A percentile compares a stretch with the other conserved stretches of the same genome.
Evolutionary conservation across 345 rosid genomes (phyloP).

Genomic region (Aquilaria malaccensis): DNA sequence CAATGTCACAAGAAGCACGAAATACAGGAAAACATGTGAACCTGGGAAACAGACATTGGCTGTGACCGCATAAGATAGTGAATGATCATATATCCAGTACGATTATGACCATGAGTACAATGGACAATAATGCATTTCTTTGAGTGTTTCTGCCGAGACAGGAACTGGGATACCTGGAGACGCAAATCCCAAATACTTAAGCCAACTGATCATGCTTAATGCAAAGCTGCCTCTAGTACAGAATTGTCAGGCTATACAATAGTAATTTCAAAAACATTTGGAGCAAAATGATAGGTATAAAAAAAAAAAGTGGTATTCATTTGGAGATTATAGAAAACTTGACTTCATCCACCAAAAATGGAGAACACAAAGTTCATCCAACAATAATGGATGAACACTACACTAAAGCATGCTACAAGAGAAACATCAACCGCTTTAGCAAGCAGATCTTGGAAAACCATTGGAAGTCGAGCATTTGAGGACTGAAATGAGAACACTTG

Average conservation of each 20-base stretch:
- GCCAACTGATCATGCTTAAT: background rate
- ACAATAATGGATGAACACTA: too few relatives aligned
- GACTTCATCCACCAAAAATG: too few relatives aligned
- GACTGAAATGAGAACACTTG: too few relatives aligned
- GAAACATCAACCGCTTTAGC: too few relatives aligned
- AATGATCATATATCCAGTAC: slow-evolving; percentile 94
- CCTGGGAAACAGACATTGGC: slow-evolving; percentile 81
- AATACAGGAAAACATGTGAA: slow-evolving; percentile 10
- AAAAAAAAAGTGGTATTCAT: too few relatives aligned
- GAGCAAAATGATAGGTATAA: too few relatives aligned
- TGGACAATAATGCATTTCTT: slow-evolving; percentile 89
- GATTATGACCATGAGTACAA: slow-evolving; percentile 98
- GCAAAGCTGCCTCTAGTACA: background rate
- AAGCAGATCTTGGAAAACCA: too few relatives aligned
- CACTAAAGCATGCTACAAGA: too few relatives aligned
- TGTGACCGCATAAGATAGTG: slow-evolving; percentile 88
- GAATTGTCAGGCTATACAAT: background rate
- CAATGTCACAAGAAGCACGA: background rate
- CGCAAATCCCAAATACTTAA: background rate
- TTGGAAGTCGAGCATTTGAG: too few relatives aligned
- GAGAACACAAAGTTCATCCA: too few relatives aligned
- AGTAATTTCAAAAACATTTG: background rate
- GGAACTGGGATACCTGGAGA: slow-evolving; percentile 69
- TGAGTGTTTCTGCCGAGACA: slow-evolving; percentile 59
- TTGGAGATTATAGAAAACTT: too few relatives aligned